phyloP scores from a whole-genome alignment of 495 filamentous ascomycete species.

The Trichoderma reesei region DNA sequence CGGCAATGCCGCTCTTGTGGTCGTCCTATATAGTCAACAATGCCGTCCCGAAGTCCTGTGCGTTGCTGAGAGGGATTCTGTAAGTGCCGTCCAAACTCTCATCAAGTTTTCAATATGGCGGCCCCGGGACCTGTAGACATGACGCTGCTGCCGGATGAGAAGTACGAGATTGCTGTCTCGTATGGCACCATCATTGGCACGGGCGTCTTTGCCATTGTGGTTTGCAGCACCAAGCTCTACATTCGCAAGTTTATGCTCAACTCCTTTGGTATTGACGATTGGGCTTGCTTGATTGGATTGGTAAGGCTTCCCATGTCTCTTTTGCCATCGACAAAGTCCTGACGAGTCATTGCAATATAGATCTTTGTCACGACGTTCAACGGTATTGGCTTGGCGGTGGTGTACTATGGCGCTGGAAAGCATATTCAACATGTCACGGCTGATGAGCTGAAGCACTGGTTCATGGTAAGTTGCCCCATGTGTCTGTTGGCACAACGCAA shows the following conservation, averaged over 20 bases:
- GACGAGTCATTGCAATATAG: neutral
- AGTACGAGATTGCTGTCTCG: conserved; percentile 9
- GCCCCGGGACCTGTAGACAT: neutral
- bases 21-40: too few species aligned
- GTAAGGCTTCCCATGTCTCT: neutral
- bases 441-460: conserved; percentile 9
- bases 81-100: neutral
- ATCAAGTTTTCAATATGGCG: neutral
- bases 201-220: conserved; percentile 8
- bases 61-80: neutral
- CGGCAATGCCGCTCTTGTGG: too few species aligned
- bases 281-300: conserved; percentile 13
- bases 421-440: conserved; percentile 8
- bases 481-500: neutral
- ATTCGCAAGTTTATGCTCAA: conserved; percentile 11
- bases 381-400: conserved; percentile 9
- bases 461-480: conserved; percentile 10
- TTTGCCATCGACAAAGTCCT: neutral
- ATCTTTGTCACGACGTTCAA: conserved; percentile 5
- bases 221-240: conserved; percentile 10
- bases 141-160: conserved; percentile 10
- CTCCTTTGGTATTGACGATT: conserved; percentile 12
- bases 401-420: conserved; percentile 10
- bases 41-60: too few species aligned
- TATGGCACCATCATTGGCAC: conserved; percentile 15